Evolutionary conservation across 805 yeast genomes (phyloP).

Genomic region (Torulaspora microellipsoides): DNA sequence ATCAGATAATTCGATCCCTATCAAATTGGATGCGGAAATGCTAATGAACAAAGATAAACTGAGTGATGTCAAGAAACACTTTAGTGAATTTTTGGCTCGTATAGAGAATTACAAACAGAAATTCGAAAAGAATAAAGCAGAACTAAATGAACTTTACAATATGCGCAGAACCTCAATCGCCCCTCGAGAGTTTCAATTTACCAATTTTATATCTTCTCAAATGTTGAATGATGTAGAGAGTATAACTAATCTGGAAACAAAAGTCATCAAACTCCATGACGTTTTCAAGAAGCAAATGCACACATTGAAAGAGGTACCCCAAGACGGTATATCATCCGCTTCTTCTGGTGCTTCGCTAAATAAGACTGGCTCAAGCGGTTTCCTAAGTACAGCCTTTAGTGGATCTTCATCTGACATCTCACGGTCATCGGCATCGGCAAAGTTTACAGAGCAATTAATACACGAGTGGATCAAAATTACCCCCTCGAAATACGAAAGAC

Average conservation of each 20-base stretch:
- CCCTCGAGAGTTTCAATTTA: conserved; percentile 26
- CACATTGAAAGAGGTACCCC: conserved; percentile 18
- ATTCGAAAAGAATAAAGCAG: conserved; percentile 21
- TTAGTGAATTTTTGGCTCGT: conserved; percentile 14
- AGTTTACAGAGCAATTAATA: conserved; percentile 22
- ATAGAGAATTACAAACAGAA: conserved; percentile 13
- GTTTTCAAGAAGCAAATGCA: conserved; percentile 31
- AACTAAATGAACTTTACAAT: conserved; percentile 29
- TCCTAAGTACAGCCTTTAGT: conserved; percentile 12
- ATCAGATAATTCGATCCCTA: conserved; percentile 39
- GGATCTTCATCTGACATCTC: conserved; percentile 10
- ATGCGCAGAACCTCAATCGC: conserved; percentile 14
- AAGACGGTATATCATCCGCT: conserved; percentile 9
- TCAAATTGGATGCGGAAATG: conserved; percentile 36
- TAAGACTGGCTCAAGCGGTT: conserved; percentile 11
- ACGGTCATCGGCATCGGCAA: conserved; percentile 13
- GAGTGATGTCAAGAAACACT: conserved; percentile 22
- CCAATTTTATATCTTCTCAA: conserved; percentile 28
- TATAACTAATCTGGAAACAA: conserved; percentile 24
- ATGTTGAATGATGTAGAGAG: conserved; percentile 32
- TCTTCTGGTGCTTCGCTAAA: conserved; percentile 12
- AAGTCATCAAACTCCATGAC: conserved; percentile 20
- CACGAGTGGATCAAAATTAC: conserved; percentile 28
- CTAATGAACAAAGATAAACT: conserved; percentile 26
- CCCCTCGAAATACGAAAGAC: conserved; percentile 33